Evolutionary conservation across 2,329 filamentous ascomycete species (phyloP).

Genomic region (Colletotrichum paranaense): DNA sequence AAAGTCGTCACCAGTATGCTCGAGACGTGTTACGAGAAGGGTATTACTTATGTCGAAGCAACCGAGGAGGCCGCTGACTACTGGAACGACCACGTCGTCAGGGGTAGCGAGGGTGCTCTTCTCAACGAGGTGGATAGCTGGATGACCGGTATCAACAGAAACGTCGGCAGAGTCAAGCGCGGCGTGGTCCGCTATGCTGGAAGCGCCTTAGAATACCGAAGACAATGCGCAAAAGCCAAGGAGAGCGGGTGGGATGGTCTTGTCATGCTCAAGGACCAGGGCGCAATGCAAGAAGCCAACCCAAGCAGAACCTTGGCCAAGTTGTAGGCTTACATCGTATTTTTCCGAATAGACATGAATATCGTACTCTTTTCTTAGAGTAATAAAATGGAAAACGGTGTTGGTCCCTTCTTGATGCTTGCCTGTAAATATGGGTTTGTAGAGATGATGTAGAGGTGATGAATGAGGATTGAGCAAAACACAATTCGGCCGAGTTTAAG

Average conservation of each 20-base stretch:
- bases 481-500: too few species aligned
- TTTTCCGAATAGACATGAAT: too few species aligned
- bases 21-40: constrained; percentile 43
- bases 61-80: constrained; percentile 49
- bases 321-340: too few species aligned
- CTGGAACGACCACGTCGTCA: constrained; percentile 61
- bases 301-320: too few species aligned
- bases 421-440: too few species aligned
- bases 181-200: constrained; percentile 59
- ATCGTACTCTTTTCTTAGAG: too few species aligned
- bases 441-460: too few species aligned
- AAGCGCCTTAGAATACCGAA: constrained; percentile 54
- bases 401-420: too few species aligned
- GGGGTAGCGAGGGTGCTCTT: constrained; percentile 56
- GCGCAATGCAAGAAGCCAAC: too few species aligned
- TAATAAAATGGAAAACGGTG: too few species aligned
- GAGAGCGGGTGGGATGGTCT: constrained; percentile 39
- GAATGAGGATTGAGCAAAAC: too few species aligned
- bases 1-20: constrained; percentile 50
- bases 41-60: constrained; percentile 50
- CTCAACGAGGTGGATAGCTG: constrained; percentile 62
- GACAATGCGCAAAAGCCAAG: constrained; percentile 47
- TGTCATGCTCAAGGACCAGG: background rate
- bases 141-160: constrained; percentile 67
- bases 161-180: constrained; percentile 55